Base-by-base conservation (phyloP, 1,284 basidiomycete genomes). In the Mycena citricolor region DNA sequence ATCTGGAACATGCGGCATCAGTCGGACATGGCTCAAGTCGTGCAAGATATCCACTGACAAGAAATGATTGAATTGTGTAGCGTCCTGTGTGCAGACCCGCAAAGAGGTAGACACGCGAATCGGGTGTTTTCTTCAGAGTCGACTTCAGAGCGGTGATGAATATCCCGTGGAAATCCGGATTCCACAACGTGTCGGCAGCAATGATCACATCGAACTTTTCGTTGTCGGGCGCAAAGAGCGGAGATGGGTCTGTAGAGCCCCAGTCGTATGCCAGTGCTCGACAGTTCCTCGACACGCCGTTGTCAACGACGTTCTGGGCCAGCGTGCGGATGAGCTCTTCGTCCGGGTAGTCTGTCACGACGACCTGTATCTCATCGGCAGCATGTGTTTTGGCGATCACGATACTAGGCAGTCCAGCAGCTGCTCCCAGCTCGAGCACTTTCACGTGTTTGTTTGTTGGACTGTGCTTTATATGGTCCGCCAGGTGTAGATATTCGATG, bases 141-240 rank as follows among this genome's bases (percentile, higher is more conserved):
- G 54, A 43, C 31, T 61, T 60, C 6, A 88, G 63, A 2, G 80
- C 74, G 5, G 71, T 57, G 23, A 84, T 61, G 41, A 88, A 79
- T 8, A 68, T 51, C 0, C 38, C 47, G 53, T 87, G 85, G 4
- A 73, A 52, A 19, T 78, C 76, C 2, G 81, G 61, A 55, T 87
- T 84, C 86, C 85, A 88, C 2, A 89, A 63, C 19, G 84, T 87
- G 57, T 89, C 86, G 8, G 86, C 81, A 0, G 84, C 83, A 12
- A 87, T 54, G 21, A 89, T 65, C 25, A 83, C 47, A 54, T 88
- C 84, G 54, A 84, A 86, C 14, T 67, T 66, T 7, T 54, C 52
- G 8, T 52, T 49, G n/a, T 43, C 39, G 1, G 46, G 45, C 11
- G 44, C 19, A 4, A 69, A 47, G 21, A 78, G 59, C 5, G 55